These are phyloP conservation scores for Jackrogersella multiformis DNA, from an alignment of 495 filamentous ascomycete genomes.

Conservation along the genomic window DNA sequence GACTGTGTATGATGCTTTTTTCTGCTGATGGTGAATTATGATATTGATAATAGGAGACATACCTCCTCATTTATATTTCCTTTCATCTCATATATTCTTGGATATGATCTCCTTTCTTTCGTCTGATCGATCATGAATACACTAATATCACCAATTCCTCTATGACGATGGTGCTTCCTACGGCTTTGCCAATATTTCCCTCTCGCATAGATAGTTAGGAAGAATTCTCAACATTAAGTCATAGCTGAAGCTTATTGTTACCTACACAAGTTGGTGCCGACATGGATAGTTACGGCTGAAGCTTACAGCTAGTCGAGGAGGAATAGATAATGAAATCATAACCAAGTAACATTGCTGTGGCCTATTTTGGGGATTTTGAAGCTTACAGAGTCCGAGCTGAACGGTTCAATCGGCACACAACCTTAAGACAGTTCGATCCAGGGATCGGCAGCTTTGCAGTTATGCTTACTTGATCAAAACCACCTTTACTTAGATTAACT, in stretches of 20 bases:
- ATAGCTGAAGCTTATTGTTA: slow-evolving; percentile 17
- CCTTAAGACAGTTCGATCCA: neutral
- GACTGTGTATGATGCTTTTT: neutral
- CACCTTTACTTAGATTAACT: neutral
- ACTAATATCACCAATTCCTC: neutral
- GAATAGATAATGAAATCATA: slow-evolving; percentile 11
- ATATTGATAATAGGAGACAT: neutral
- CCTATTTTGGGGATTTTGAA: slow-evolving; percentile 15
- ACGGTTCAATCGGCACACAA: neutral
- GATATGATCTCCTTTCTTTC: neutral
- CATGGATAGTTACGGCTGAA: neutral
- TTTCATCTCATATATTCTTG: neutral
- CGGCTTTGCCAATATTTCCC: neutral
- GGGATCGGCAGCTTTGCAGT: slow-evolving; percentile 2
- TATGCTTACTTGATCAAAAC: slow-evolving; percentile 6
- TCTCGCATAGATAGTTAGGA: neutral
- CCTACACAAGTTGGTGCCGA: slow-evolving; percentile 2
- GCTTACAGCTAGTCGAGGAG: neutral
- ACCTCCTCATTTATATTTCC: slow-evolving; percentile 11
- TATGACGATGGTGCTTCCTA: neutral
- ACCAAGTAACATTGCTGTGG: neutral
- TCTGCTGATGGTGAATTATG: neutral
- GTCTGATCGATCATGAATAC: neutral
- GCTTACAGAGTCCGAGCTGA: slow-evolving; percentile 13
- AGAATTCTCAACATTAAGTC: slow-evolving; percentile 9